Base-by-base conservation (phyloP, 148 eudicot species). In the Camellia granthamiana region DNA sequence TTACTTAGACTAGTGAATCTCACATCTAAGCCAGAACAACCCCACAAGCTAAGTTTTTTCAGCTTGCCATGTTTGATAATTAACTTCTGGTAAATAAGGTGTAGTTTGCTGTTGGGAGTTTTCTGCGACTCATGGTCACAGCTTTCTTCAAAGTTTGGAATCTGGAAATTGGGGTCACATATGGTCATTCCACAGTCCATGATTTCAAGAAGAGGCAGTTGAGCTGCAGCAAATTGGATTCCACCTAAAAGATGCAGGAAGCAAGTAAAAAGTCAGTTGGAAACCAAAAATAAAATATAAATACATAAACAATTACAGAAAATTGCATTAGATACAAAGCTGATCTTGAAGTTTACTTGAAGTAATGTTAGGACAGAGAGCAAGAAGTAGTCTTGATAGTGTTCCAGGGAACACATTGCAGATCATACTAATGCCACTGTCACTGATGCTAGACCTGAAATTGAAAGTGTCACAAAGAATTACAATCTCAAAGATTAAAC, bases 1-100 rank as follows among this genome's bases (percentile, higher is more conserved):
- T 43, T 58, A 78, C 49, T 19, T 58, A 79, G 58, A 66, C 66
- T 54, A 68, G 43, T 83, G 56, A 74, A 77, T 76, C 98, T 96
- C 86, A 96, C 99, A 85, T 96, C 97, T 84, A 94, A 90, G 83
- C 97, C 97, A 77, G 98, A 94, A 79, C 99, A 96, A 62, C 99
- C 99, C 99, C 98, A 96, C 83, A 96, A 84, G 89, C 99, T 96
- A 82, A 96, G 87, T 85, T 91, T 96, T 87, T 84, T 92, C 79
- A 96, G 83, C 63, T 90, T 88, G 69, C 80, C 88, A 82, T 96
- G 99, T 80, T 96, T 96, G 84, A 96, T 88, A 14, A 96, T 91
- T 69, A 96, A 86, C 87, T 96, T 96, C 84, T 96, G 99, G 75
- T 88, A 89, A 13, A 84, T 88, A 76, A 78, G 88, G 83, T 88